Conservation (phyloP, 2,329 filamentous ascomycete species). For the Cercospora canescens region DNA sequence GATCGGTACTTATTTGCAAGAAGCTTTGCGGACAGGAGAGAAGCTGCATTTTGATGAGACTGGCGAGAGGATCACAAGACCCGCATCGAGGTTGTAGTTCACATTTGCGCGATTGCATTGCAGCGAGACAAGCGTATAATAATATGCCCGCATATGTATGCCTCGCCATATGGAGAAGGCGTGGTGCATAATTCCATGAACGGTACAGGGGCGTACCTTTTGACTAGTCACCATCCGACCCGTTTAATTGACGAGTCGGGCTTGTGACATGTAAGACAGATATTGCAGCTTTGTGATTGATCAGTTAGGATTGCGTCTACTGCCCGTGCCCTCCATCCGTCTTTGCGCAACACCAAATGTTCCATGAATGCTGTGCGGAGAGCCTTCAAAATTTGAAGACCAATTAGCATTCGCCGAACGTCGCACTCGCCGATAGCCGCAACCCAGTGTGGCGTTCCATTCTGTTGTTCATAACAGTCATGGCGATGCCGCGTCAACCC, state of each 20-base stretch:
- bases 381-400: background rate
- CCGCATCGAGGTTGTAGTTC: background rate
- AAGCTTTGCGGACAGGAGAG: conserved; percentile 45
- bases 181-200: no score
- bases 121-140: no score
- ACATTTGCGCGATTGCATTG: background rate
- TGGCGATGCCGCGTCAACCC: background rate
- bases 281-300: background rate
- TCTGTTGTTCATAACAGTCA: background rate
- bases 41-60: conserved; percentile 58
- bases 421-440: background rate
- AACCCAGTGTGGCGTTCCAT: background rate
- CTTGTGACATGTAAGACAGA: background rate
- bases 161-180: no score
- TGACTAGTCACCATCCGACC: background rate
- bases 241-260: background rate
- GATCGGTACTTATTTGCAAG: conserved; percentile 57
- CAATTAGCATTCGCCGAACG: background rate
- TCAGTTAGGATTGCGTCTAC: background rate
- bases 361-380: background rate
- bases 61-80: conserved; percentile 25
- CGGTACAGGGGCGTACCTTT: no score
- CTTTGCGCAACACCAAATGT: background rate
- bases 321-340: background rate
- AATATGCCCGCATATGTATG: no score